phyloP scores from a whole-genome alignment of 306 rosid species.

The Cucurbita moschata region DNA sequence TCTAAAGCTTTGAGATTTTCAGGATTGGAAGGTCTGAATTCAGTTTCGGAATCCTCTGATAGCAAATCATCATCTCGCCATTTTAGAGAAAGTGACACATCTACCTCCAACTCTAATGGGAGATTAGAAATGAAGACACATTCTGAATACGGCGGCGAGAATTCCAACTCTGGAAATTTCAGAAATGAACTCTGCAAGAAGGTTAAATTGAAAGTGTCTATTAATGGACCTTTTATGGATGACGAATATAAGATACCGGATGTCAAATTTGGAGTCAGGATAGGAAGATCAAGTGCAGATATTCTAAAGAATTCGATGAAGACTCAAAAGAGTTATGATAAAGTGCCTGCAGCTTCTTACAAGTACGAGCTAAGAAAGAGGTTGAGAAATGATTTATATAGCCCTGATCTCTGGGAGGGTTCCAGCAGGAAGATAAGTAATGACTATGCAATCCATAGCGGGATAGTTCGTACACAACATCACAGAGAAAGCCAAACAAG shows the following conservation, averaged over 20 bases:
- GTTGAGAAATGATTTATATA: slow-evolving; percentile 21
- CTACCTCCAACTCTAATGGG: slow-evolving; percentile 9
- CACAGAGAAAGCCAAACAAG: slow-evolving; percentile 26
- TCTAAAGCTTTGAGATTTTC: slow-evolving; percentile 38
- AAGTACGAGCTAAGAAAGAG: slow-evolving; percentile 32
- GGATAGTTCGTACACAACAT: slow-evolving; percentile 20
- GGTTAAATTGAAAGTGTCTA: slow-evolving; percentile 34
- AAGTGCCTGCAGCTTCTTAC: slow-evolving; percentile 10
- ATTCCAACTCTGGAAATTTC: slow-evolving; percentile 22
- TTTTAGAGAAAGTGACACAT: slow-evolving; percentile 11
- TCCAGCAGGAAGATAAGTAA: slow-evolving; percentile 14
- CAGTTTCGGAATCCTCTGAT: slow-evolving; percentile 52
- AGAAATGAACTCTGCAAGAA: slow-evolving; percentile 35
- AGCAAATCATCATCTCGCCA: slow-evolving; percentile 50
- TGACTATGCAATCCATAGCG: slow-evolving; percentile 10
- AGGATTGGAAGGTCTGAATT: slow-evolving; percentile 22
- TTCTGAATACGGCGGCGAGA: slow-evolving; percentile 1
- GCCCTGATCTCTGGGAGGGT: slow-evolving; percentile 13
- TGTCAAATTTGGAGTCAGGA: slow-evolving; percentile 21
- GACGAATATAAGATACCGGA: slow-evolving; percentile 26
- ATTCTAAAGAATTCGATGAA: slow-evolving; percentile 13
- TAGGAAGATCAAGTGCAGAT: slow-evolving; percentile 9
- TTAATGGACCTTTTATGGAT: slow-evolving; percentile 23
- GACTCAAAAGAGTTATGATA: slow-evolving; percentile 19
- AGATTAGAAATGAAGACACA: neutral